These are phyloP conservation scores for Acanthamoeba pearcei DNA, from an alignment of 208 protist genomes.

Conservation along the genomic window DNA sequence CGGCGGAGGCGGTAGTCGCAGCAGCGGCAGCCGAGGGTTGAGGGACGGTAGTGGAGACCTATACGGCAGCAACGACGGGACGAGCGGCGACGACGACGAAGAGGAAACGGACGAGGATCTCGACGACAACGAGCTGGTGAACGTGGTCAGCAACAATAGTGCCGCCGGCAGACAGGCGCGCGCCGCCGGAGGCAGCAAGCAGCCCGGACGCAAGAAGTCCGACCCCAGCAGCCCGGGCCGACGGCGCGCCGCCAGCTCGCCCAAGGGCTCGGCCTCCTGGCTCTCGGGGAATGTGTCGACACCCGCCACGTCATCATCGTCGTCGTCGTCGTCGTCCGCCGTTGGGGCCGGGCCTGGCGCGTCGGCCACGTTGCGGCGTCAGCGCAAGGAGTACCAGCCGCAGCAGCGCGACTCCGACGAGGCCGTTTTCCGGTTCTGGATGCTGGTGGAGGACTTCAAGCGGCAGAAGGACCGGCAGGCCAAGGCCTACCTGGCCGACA, in stretches of 20 bases:
- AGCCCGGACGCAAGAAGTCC: background rate
- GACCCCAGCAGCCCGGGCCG: background rate
- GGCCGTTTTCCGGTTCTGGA: conserved; percentile 33
- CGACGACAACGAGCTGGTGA: background rate
- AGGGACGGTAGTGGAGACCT: too few species aligned
- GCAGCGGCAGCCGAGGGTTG: too few species aligned
- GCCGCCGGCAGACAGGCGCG: too few species aligned
- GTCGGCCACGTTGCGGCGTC: background rate
- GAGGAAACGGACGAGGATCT: background rate
- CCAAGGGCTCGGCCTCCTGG: background rate
- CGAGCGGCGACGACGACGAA: background rate
- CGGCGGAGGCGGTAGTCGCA: too few species aligned
- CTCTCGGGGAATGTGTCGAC: background rate
- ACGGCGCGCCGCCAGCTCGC: background rate
- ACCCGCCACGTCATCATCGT: background rate
- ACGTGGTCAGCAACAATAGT: background rate
- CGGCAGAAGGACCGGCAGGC: conserved; percentile 26
- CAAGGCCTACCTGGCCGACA: conserved; percentile 21
- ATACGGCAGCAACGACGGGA: too few species aligned
- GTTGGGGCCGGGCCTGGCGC: too few species aligned
- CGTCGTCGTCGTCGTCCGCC: background rate
- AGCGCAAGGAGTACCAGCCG: background rate
- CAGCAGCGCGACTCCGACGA: background rate
- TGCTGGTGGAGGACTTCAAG: conserved; percentile 53
- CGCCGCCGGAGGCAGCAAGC: background rate